Evolutionary conservation across 129 eudicot species (phyloP).

Genomic region (Centaurea solstitialis): DNA sequence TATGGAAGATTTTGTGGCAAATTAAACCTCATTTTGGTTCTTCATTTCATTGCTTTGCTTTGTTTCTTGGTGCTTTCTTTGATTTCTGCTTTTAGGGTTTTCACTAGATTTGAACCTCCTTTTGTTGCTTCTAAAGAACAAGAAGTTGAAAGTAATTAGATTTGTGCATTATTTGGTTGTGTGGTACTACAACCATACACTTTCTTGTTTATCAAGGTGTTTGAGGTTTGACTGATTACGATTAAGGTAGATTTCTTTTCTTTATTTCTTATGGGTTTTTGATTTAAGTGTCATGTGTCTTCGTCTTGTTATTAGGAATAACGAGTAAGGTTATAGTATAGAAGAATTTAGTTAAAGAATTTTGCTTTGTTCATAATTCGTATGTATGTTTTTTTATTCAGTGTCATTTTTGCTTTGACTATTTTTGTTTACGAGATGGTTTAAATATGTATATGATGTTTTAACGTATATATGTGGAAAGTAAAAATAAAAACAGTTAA

Average conservation of each 20-base stretch:
- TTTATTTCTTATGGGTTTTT: not conserved
- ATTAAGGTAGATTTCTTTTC: not conserved
- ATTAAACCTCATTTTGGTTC: slow-evolving; percentile 52
- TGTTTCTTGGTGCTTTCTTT: slow-evolving; percentile 73
- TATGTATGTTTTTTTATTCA: not conserved
- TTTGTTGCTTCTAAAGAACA: slow-evolving; percentile 44
- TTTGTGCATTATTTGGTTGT: slow-evolving; percentile 9
- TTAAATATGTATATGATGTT: too few species aligned
- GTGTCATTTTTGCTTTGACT: not conserved
- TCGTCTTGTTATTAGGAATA: not conserved
- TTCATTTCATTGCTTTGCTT: slow-evolving; percentile 58
- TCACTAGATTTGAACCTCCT: slow-evolving; percentile 75
- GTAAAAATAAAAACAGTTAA: too few species aligned
- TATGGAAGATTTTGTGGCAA: slow-evolving; percentile 80
- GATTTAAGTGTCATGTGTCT: not conserved
- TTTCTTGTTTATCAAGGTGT: not conserved
- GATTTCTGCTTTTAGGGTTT: slow-evolving; percentile 83
- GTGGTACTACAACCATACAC: slow-evolving; percentile 1
- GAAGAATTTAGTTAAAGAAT: not conserved
- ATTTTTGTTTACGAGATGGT: not conserved
- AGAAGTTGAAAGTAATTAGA: slow-evolving; percentile 38
- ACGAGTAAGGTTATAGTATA: not conserved
- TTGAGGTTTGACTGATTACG: not conserved
- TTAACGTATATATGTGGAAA: too few species aligned
- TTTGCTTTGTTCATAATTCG: not conserved